These are phyloP conservation scores for Monilinia aucupariae DNA, from an alignment of 2,329 filamentous ascomycete species.

Conservation along the genomic window DNA sequence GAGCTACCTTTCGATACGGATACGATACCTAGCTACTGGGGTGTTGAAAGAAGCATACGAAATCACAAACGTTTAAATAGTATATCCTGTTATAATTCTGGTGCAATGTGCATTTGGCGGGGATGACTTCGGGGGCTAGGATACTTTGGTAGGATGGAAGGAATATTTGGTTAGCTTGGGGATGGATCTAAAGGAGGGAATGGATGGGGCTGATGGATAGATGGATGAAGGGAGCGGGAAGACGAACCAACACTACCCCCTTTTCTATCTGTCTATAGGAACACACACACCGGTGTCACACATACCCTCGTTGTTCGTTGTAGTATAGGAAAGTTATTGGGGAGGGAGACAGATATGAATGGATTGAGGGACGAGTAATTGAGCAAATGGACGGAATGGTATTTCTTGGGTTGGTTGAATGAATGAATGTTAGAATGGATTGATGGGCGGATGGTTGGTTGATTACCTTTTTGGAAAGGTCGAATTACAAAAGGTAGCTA, in stretches of 20 bases:
- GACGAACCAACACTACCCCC: neutral
- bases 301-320: neutral
- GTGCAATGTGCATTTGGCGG: neutral
- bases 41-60: neutral
- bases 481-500: neutral
- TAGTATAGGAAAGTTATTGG: neutral
- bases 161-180: neutral
- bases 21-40: neutral
- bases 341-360: neutral
- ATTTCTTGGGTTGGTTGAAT: neutral
- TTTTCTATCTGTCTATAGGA: neutral
- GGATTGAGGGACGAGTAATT: neutral
- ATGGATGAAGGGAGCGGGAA: neutral
- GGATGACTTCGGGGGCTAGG: neutral
- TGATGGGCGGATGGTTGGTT: neutral
- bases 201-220: neutral
- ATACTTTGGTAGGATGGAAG: neutral
- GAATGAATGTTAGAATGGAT: neutral
- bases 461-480: conserved; percentile 2
- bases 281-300: neutral
- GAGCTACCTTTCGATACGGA: neutral
- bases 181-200: neutral
- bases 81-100: conserved; percentile 10
- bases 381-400: neutral
- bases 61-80: conserved; percentile 3